A percentile compares a stretch with the other conserved stretches of the same genome.
These are phyloP conservation scores for Cyberlindnera amylophila DNA, from an alignment of 805 yeast genomes.

Conservation along the genomic window DNA sequence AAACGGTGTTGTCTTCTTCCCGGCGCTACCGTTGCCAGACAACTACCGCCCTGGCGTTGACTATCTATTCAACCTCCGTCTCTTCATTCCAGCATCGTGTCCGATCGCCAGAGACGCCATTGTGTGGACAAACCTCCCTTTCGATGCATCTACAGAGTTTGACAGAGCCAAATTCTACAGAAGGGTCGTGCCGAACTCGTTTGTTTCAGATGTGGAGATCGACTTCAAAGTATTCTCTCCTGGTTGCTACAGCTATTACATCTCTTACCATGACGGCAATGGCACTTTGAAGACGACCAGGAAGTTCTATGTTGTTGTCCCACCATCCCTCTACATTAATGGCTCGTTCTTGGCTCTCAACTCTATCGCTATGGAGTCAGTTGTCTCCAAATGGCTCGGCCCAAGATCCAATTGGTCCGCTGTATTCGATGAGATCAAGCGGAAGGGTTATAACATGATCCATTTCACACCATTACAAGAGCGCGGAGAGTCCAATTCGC, in stretches of 20 bases:
- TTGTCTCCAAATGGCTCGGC: constrained; percentile 92
- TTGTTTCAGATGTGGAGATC: constrained; percentile 59
- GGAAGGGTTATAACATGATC: constrained; percentile 89
- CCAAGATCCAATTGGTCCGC: constrained; percentile 59
- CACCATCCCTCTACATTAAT: constrained; percentile 64
- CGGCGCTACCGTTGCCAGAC: constrained; percentile 36
- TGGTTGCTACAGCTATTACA: constrained; percentile 76
- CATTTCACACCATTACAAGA: constrained; percentile 93
- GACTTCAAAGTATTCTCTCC: constrained; percentile 62
- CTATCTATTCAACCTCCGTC: constrained; percentile 46
- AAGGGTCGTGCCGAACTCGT: constrained; percentile 47
- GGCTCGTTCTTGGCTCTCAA: constrained; percentile 64
- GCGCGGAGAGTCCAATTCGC: constrained; percentile 88
- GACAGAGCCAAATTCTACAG: constrained; percentile 54
- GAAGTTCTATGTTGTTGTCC: constrained; percentile 70
- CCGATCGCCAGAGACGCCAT: constrained; percentile 66
- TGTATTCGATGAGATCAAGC: constrained; percentile 55
- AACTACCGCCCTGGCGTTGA: constrained; percentile 35
- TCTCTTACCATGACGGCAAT: constrained; percentile 46
- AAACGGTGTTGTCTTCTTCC: constrained; percentile 37
- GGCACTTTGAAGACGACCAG: constrained; percentile 47
- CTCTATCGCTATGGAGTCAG: constrained; percentile 75
- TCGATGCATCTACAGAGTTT: constrained; percentile 38
- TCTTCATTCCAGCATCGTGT: constrained; percentile 73
- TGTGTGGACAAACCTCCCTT: constrained; percentile 73